Conservation (phyloP, 1,139 yeast genomes). For the Kazachstania sp. region DNA sequence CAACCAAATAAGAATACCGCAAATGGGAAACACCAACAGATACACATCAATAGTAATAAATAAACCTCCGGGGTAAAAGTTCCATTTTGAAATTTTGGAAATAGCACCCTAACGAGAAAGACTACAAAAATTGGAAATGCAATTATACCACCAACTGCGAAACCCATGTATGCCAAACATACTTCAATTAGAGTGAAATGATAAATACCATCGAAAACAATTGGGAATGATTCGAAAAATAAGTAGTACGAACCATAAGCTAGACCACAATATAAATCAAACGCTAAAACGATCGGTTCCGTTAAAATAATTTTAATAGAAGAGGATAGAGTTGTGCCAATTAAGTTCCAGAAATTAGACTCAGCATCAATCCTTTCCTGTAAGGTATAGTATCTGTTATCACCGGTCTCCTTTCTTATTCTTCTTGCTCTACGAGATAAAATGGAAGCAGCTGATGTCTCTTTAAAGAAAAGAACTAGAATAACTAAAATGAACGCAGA, state of each 20-base stretch:
- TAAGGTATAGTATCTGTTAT: constrained; percentile 32
- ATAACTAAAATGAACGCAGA: constrained; percentile 34
- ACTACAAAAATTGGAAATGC: constrained; percentile 12
- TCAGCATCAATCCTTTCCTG: constrained; percentile 32
- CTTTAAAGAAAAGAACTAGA: constrained; percentile 39
- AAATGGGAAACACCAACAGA: constrained; percentile 14
- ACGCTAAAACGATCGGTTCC: constrained; percentile 18
- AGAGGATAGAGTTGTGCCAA: no score
- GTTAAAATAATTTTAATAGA: constrained; percentile 39
- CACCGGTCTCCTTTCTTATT: constrained; percentile 42
- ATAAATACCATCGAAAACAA: constrained; percentile 40
- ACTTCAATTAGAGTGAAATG: constrained; percentile 34
- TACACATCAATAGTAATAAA: constrained; percentile 13
- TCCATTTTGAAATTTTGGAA: constrained; percentile 9
- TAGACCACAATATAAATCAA: constrained; percentile 39
- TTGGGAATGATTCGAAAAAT: constrained; percentile 57
- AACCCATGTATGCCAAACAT: constrained; percentile 20
- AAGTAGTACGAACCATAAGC: constrained; percentile 48
- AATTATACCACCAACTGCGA: constrained; percentile 18
- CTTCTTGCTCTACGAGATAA: constrained; percentile 41
- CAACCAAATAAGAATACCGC: constrained; percentile 32
- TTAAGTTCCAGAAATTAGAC: constrained; percentile 26
- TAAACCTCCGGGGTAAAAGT: constrained; percentile 17
- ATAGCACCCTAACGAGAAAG: constrained; percentile 10
- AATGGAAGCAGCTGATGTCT: constrained; percentile 42